These are phyloP conservation scores for Populus tremula DNA, from an alignment of 345 rosid species.

Conservation along the genomic window DNA sequence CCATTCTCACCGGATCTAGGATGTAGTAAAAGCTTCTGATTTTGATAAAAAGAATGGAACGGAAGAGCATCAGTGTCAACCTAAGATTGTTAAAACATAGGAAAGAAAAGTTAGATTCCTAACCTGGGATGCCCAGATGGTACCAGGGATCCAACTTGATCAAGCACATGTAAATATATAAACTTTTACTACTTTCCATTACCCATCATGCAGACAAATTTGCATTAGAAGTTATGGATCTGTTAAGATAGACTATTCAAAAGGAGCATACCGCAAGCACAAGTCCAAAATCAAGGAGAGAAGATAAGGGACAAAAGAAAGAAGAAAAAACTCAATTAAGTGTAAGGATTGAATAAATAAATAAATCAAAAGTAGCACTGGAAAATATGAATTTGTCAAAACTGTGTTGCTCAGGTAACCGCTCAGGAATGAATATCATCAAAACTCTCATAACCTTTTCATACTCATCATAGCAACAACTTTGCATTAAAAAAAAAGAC, in stretches of 20 bases:
- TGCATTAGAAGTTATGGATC: neutral
- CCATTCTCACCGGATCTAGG: neutral
- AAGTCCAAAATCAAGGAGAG: neutral
- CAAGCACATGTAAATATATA: neutral
- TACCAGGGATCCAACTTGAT: slow-evolving; percentile 8
- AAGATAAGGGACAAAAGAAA: neutral
- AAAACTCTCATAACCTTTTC: slow-evolving; percentile 20
- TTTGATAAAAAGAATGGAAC: neutral
- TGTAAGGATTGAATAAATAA: neutral
- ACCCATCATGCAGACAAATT: slow-evolving; percentile 12
- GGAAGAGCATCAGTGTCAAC: neutral
- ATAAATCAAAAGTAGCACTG: neutral
- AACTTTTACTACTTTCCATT: neutral
- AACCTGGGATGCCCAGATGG: neutral
- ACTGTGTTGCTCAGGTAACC: slow-evolving; percentile 26
- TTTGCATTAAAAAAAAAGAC: neutral
- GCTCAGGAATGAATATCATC: slow-evolving; percentile 23
- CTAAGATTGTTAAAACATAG: neutral
- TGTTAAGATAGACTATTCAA: neutral
- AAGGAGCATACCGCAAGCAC: too few species aligned
- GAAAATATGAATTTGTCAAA: neutral
- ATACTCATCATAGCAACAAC: slow-evolving; percentile 29
- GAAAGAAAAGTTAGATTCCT: neutral
- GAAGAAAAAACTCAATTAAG: neutral
- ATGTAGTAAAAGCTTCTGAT: neutral